A percentile compares a stretch with the other conserved stretches of the same genome.
Conservation (phyloP, 345 rosid genomes). For the Eucalyptus cloeziana region DNA sequence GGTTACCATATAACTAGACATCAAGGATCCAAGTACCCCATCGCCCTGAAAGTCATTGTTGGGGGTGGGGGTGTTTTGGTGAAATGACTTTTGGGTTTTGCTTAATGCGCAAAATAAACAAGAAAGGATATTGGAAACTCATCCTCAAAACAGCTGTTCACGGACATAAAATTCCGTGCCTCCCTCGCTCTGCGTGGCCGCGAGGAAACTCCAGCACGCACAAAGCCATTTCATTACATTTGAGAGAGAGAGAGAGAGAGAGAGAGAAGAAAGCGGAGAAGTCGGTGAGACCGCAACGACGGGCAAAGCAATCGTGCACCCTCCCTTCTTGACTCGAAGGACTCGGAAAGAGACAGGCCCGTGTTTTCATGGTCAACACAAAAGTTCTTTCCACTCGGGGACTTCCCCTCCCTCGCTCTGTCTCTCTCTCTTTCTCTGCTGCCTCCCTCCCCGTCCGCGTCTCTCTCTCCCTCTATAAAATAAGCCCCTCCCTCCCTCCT, state of each 20-base stretch:
- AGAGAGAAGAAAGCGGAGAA: background rate
- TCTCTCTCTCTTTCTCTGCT: too few relatives aligned
- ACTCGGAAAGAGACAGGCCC: background rate
- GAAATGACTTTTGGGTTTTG: background rate
- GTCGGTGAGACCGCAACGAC: background rate
- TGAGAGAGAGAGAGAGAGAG: background rate
- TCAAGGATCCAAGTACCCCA: fast-evolving
- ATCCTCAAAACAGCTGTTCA: too few relatives aligned
- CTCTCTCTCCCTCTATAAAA: background rate
- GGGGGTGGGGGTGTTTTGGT: background rate
- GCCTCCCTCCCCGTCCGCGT: background rate
- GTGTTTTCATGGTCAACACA: background rate
- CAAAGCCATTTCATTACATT: too few relatives aligned
- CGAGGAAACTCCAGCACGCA: too few relatives aligned
- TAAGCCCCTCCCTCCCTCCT: background rate
- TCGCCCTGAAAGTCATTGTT: background rate
- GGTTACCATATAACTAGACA: too few relatives aligned
- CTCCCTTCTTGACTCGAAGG: background rate
- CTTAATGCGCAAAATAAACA: background rate
- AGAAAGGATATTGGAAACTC: background rate
- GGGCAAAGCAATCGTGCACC: background rate
- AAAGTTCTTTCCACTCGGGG: background rate
- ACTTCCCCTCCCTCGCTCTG: background rate
- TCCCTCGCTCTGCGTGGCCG: background rate
- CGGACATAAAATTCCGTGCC: background rate